These are phyloP conservation scores for sorghum (Sorghum bicolor) DNA, from an alignment of 176 grass and related monocot genomes.

Conservation along the genomic window DNA sequence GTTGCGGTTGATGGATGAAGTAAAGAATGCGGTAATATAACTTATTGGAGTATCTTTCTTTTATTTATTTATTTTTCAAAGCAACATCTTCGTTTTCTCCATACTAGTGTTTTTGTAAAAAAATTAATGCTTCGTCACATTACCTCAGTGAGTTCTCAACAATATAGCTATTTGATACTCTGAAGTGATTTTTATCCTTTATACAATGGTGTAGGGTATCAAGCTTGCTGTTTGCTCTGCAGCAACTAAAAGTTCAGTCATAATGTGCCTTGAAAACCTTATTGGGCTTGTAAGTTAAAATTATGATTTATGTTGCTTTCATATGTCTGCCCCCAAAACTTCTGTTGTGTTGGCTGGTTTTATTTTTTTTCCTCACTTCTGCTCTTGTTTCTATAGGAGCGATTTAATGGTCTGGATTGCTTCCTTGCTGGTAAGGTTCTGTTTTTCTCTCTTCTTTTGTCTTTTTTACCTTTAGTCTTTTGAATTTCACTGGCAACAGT, in stretches of 20 bases:
- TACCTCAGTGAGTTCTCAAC: conserved; percentile 8
- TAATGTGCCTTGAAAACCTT: conserved; percentile 85
- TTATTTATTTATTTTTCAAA: background rate
- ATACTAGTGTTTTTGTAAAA: background rate
- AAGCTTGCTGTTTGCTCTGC: conserved; percentile 98
- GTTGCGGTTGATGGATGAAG: conserved; percentile 89
- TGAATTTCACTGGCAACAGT: background rate
- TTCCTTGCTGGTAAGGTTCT: conserved; percentile 80
- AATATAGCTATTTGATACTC: background rate
- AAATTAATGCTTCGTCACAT: background rate
- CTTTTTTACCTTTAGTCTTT: background rate
- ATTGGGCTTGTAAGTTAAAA: conserved; percentile 82
- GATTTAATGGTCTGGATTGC: conserved; percentile 81
- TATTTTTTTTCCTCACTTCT: conserved; percentile 8
- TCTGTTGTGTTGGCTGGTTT: background rate
- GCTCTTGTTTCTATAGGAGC: conserved; percentile 52
- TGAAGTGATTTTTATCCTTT: conserved; percentile 9
- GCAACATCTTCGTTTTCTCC: background rate
- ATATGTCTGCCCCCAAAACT: conserved; percentile 10
- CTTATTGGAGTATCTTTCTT: conserved; percentile 8
- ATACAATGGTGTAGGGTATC: conserved; percentile 67
- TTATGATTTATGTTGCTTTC: conserved; percentile 2
- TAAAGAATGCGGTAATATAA: conserved; percentile 89
- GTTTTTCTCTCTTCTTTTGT: background rate
- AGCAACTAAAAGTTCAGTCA: conserved; percentile 95